Base-by-base conservation (phyloP, 2,329 filamentous ascomycete species). In the Pochonia chlamydosporia region DNA sequence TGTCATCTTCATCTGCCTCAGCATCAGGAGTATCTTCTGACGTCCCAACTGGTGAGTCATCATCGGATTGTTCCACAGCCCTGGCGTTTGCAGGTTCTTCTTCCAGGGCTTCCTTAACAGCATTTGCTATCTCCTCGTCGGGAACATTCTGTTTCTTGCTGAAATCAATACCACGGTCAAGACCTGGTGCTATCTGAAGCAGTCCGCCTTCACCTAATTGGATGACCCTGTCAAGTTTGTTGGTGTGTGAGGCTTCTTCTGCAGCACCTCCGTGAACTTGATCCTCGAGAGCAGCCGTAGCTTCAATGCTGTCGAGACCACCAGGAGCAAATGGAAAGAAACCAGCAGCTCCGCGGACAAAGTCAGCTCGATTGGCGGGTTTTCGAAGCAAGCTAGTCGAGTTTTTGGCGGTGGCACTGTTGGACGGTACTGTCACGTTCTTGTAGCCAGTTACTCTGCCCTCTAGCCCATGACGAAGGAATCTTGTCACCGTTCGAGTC, bases 241-340 rank as follows among this genome's bases (percentile, higher is more conserved):
- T 77, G 40, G 66, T 62, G 9, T 78, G 79, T 51, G 57, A 63
- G 52, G 63, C 73, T 23, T 61, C 67, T 25, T 62, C 69, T 46
- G 54, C 59, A 53, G 52, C 66, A 47, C 77, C 75, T 31, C 73
- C 72, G 16, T 84, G 73, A 30, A 82, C 74, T 58, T 92, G 84
- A 42, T 90, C 87, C 62, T 96, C 92, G 44, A 89, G 74, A 4
- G 87, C 88, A 24, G 91, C 89, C 9, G 90, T 84, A 3, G 88
- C 87, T 63, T 95, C 88, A 20, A 96, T 85, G 2, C 84, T 82
- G 51, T 96, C 91, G 13, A 97, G 68, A 1, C 93, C 93, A 47
- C 91, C 91, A 1, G 92, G 92, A 0, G 90, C 85, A 67, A 97
- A 96, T 0, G 92, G 92, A 50, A 96, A 95, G 70, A 95, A 96